Evolutionary conservation across 164 flowering plant genomes (phyloP).

Genomic region (Magnolia changhungtana): DNA sequence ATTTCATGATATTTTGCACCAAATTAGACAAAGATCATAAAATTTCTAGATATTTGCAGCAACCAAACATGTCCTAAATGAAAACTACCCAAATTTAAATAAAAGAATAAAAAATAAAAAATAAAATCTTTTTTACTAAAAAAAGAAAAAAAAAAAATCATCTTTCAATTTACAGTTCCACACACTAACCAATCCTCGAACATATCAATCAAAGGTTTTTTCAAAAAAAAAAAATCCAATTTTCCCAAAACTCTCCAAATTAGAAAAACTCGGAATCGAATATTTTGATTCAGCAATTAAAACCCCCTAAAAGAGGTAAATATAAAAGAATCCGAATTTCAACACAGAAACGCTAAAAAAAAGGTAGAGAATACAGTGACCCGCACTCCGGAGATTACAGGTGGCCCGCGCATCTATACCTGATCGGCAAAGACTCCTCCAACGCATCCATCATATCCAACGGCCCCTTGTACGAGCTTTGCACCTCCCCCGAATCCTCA

Average conservation of each 20-base stretch:
- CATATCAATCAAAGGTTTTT: too few species aligned
- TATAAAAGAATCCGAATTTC: neutral
- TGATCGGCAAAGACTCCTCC: conserved; percentile 65
- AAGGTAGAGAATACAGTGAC: neutral
- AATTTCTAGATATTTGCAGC: too few species aligned
- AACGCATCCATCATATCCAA: conserved; percentile 59
- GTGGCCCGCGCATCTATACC: conserved; percentile 23
- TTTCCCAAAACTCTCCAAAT: neutral
- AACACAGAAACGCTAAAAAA: neutral
- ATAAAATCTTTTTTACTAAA: too few species aligned
- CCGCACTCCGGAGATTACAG: neutral
- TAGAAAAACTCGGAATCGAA: neutral
- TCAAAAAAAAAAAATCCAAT: too few species aligned
- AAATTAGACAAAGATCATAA: too few species aligned
- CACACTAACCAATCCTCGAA: too few species aligned
- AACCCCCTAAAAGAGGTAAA: neutral
- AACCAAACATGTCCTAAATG: too few species aligned
- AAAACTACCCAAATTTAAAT: too few species aligned
- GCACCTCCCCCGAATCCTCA: conserved; percentile 46
- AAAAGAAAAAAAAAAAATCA: too few species aligned
- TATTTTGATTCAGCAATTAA: neutral
- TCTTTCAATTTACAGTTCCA: too few species aligned
- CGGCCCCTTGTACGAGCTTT: conserved; percentile 66
- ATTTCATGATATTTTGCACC: too few species aligned
- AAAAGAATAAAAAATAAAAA: too few species aligned